Percentiles rank a stretch among this genome's conserved stretches.
phyloP scores from a whole-genome alignment of 176 grass and related monocot genomes.

The Poa pratensis region DNA sequence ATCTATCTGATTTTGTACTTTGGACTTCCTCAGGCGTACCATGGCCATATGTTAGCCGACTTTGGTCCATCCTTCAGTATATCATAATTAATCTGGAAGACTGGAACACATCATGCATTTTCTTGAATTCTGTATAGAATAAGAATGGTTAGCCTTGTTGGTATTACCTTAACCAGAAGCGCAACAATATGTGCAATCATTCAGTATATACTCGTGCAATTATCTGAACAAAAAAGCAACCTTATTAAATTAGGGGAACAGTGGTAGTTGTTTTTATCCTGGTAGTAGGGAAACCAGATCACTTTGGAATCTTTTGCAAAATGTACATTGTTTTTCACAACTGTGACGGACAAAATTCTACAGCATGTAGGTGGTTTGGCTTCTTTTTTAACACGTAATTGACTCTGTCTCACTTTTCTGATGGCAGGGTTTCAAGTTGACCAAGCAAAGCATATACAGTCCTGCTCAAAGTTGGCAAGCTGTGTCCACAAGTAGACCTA shows the following conservation, averaged over 20 bases:
- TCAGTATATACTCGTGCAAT: background rate
- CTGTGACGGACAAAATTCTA: background rate
- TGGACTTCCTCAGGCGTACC: background rate
- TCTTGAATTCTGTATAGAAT: conserved; percentile 16
- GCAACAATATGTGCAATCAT: conserved; percentile 28
- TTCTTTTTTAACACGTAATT: conserved; percentile 26
- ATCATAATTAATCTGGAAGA: background rate
- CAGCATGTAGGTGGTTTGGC: background rate
- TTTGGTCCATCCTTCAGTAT: conserved; percentile 10
- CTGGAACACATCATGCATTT: conserved; percentile 5
- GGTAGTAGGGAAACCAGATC: background rate
- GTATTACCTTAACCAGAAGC: conserved; percentile 12
- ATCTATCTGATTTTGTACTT: conserved; percentile 19
- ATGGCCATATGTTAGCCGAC: conserved; percentile 27
- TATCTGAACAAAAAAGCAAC: background rate
- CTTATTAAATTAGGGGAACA: conserved; percentile 15
- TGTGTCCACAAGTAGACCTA: conserved; percentile 61
- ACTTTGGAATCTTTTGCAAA: conserved; percentile 7
- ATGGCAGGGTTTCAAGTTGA: conserved; percentile 78
- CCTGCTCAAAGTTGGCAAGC: conserved; percentile 72
- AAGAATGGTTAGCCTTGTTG: conserved; percentile 29
- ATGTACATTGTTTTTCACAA: background rate
- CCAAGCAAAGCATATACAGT: conserved; percentile 64
- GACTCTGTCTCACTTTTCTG: conserved; percentile 6
- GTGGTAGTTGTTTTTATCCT: conserved; percentile 25